Percentiles rank a stretch among this genome's conserved stretches.
These are phyloP conservation scores for Gardenia jasminoides DNA, from an alignment of 257 asterid species.

Conservation along the genomic window DNA sequence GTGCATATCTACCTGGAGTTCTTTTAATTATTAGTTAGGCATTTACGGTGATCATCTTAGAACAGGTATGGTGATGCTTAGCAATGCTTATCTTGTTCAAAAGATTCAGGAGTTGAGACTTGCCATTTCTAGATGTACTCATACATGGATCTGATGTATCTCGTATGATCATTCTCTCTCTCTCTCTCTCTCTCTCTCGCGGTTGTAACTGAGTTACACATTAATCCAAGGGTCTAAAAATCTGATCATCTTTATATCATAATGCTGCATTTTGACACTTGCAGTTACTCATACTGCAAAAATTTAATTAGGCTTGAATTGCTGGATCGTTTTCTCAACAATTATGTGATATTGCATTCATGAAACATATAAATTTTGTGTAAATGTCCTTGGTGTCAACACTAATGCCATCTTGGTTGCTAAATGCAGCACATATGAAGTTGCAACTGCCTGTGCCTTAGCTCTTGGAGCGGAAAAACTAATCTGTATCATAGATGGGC, in stretches of 20 bases:
- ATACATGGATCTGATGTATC: not conserved
- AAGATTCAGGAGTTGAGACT: not conserved
- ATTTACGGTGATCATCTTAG: not conserved
- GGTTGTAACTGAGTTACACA: not conserved
- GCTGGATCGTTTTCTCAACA: not conserved
- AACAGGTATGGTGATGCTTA: not conserved
- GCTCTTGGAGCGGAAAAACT: slow-evolving; percentile 93
- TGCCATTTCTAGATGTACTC: not conserved
- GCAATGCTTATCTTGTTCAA: not conserved
- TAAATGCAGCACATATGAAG: slow-evolving; percentile 77
- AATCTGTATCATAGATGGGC: slow-evolving; percentile 86
- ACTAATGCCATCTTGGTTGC: not conserved
- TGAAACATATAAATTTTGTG: not conserved
- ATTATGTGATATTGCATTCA: not conserved
- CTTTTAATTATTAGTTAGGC: not conserved
- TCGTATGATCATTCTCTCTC: not conserved
- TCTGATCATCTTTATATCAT: not conserved
- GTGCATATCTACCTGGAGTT: not conserved
- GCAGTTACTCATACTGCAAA: not conserved
- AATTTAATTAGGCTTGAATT: not conserved
- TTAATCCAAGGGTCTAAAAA: not conserved
- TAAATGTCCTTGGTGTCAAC: not conserved
- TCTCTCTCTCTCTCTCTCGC: not conserved
- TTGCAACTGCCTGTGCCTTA: slow-evolving; percentile 94
- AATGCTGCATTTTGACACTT: not conserved